Conservation (phyloP, 2,329 filamentous ascomycete genomes). For the Sclerotinia sclerotiorum region DNA sequence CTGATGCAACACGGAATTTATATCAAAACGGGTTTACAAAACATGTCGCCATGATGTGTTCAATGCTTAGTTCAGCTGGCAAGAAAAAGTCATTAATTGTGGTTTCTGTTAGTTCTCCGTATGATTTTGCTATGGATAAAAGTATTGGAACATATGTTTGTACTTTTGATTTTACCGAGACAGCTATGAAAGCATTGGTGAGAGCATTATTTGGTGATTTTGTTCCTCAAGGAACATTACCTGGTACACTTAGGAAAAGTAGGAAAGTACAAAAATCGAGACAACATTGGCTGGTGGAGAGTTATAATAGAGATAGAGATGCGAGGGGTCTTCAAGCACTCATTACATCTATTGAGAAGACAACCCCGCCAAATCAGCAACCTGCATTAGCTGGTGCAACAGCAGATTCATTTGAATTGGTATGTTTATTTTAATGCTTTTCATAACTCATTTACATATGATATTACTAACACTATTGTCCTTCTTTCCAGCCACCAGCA, state of each 20-base stretch:
- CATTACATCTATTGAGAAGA: conserved; percentile 67
- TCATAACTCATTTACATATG: not conserved
- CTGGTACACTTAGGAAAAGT: conserved; percentile 79
- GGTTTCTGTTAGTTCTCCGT: conserved; percentile 90
- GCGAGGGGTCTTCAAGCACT: conserved; percentile 71
- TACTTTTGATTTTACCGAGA: conserved; percentile 95
- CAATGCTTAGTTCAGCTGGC: conserved; percentile 71
- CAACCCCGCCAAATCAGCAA: conserved; percentile 63
- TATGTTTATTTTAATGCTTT: conserved; percentile 21
- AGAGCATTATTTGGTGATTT: conserved; percentile 80
- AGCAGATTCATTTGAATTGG: conserved; percentile 74
- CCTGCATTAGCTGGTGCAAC: conserved; percentile 64
- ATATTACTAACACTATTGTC: not conserved
- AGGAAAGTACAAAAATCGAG: conserved; percentile 85
- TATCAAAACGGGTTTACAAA: conserved; percentile 96
- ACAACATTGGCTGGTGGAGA: conserved; percentile 92
- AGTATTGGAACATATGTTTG: conserved; percentile 90
- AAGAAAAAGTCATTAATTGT: conserved; percentile 90
- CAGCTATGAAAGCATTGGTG: conserved; percentile 80
- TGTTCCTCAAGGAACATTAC: conserved; percentile 57
- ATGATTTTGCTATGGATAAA: conserved; percentile 93
- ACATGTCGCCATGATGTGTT: conserved; percentile 93
- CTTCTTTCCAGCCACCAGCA: conserved; percentile 1
- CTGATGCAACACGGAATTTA: conserved; percentile 88
- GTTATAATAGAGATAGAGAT: conserved; percentile 79